Percentiles rank a stretch among this genome's conserved stretches.
phyloP scores from a whole-genome alignment of 257 asterid species.

The Verbascum thapsus region DNA sequence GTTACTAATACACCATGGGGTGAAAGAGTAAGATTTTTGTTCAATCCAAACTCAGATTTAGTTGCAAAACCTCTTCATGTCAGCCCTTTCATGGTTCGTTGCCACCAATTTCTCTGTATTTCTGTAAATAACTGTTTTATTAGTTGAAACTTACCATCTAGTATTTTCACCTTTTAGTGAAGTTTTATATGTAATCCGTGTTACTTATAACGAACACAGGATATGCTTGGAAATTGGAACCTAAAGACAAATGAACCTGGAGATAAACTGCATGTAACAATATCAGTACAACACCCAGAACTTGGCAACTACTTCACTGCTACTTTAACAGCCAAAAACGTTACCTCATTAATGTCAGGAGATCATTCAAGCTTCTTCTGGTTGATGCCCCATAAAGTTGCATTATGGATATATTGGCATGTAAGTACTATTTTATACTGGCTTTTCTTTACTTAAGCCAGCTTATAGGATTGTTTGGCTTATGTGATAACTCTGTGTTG shows the following conservation, averaged over 20 bases:
- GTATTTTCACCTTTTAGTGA: neutral
- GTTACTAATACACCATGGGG: slow-evolving; percentile 99
- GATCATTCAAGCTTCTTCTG: slow-evolving; percentile 77
- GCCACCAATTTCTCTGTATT: slow-evolving; percentile 16
- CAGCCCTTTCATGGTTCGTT: slow-evolving; percentile 93
- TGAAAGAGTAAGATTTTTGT: slow-evolving; percentile 81
- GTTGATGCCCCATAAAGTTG: slow-evolving; percentile 98
- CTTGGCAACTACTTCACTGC: slow-evolving; percentile 94
- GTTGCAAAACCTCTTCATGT: slow-evolving; percentile 97
- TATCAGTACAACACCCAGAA: slow-evolving; percentile 81
- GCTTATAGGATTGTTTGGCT: neutral
- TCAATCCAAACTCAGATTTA: slow-evolving; percentile 76
- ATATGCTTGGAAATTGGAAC: slow-evolving; percentile 88
- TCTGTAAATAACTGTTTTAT: slow-evolving; percentile 3
- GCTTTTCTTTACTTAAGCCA: neutral
- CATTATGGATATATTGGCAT: slow-evolving; percentile 96
- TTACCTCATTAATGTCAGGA: slow-evolving; percentile 36
- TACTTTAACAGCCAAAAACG: slow-evolving; percentile 76
- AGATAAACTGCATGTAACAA: slow-evolving; percentile 61
- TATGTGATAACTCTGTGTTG: slow-evolving; percentile 3
- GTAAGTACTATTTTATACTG: slow-evolving; percentile 44
- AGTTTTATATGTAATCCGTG: slow-evolving; percentile 5
- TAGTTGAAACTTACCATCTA: slow-evolving; percentile 3
- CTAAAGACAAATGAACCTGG: slow-evolving; percentile 67
- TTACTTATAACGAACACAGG: slow-evolving; percentile 48